Base-by-base conservation (phyloP, 2,329 filamentous ascomycete species). In the Aureobasidium sp. region DNA sequence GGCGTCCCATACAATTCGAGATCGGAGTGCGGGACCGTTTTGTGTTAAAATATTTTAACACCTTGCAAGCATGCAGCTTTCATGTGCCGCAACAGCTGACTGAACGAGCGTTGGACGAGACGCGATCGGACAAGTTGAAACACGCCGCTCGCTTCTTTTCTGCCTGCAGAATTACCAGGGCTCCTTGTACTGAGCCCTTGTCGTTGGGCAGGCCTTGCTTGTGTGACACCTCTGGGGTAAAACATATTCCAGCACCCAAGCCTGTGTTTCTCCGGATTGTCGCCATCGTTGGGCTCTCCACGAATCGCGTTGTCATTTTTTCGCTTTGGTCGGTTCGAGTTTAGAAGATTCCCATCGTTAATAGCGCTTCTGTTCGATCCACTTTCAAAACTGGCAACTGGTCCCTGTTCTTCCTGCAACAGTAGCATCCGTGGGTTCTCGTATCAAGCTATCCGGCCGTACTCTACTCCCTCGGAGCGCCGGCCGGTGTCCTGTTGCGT, bases 1-100 rank as follows among this genome's bases (percentile, higher is more conserved):
- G 55, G 55, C 55, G 55, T 58, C 42, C 53, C 41, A 58, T 41
- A 58, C n/a, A 48, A 29, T 27, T n/a, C 20, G 7, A 37, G 15
- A 37, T 29, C 55, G 55, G 55, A 58, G 42, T 20, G 20, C 55
- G 55, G 55, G 53, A 46, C 55, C 55, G 55, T 58, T 58, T 58
- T 58, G 39, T 58, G 55, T 52, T 58, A 58, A 48, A n/a, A 48
- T 48, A 29, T 37, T 56, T 48, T 48, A 32, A 47, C 53, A 29
- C n/a, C 41, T 46, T 52, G 34, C 50, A 52, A n/a, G 34, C 50
- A 52, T 39, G 50, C 50, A 39, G 6, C n/a, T n/a, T 42, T 26
- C 26, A 32, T 26, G 37, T 37, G 48, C 8, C 29, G 27, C 32
- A 34, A 20, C 48, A 52, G n/a, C 48, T 52, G 48, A 52, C 48